Percentiles rank a stretch among this genome's conserved stretches.
phyloP scores from a whole-genome alignment of 2,329 filamentous ascomycete genomes.

The Apiospora phragmitis region DNA sequence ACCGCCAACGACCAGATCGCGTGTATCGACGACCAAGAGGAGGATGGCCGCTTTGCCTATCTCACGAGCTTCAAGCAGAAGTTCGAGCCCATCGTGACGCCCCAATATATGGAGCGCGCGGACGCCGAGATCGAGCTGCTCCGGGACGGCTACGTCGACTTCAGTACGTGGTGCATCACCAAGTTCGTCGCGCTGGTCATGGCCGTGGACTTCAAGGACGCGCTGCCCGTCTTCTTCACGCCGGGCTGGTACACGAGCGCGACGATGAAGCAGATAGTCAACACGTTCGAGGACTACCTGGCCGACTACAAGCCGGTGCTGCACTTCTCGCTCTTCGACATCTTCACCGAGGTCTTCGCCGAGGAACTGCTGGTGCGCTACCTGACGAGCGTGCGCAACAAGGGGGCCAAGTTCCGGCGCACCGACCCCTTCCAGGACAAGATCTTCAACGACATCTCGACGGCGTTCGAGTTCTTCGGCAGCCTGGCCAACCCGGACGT shows the following conservation, averaged over 20 bases:
- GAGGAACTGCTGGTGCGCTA: conserved; percentile 90
- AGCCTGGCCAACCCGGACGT: conserved; percentile 69
- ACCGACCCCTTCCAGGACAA: conserved; percentile 88
- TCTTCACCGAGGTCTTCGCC: conserved; percentile 89
- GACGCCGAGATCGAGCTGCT: conserved; percentile 72
- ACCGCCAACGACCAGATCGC: conserved; percentile 98
- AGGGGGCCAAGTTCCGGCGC: conserved; percentile 83
- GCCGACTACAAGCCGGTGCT: conserved; percentile 81
- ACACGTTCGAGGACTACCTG: conserved; percentile 94
- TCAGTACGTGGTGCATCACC: conserved; percentile 88
- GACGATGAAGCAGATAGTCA: conserved; percentile 90
- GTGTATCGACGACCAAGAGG: conserved; percentile 90
- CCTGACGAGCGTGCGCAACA: conserved; percentile 82
- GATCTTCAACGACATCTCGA: conserved; percentile 88
- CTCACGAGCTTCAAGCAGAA: conserved; percentile 83
- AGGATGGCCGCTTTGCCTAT: conserved; percentile 74
- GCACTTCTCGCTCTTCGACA: conserved; percentile 84
- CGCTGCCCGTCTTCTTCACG: conserved; percentile 90
- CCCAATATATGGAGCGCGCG: conserved; percentile 75
- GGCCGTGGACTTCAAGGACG: conserved; percentile 80
- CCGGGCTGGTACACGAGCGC: conserved; percentile 83
- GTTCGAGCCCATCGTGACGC: conserved; percentile 77
- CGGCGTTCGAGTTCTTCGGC: conserved; percentile 87
- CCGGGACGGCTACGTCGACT: conserved; percentile 90
- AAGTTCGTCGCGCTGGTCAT: conserved; percentile 88